Conservation (phyloP, 139 green algal genomes). For the Diplosphaera chodatii region DNA sequence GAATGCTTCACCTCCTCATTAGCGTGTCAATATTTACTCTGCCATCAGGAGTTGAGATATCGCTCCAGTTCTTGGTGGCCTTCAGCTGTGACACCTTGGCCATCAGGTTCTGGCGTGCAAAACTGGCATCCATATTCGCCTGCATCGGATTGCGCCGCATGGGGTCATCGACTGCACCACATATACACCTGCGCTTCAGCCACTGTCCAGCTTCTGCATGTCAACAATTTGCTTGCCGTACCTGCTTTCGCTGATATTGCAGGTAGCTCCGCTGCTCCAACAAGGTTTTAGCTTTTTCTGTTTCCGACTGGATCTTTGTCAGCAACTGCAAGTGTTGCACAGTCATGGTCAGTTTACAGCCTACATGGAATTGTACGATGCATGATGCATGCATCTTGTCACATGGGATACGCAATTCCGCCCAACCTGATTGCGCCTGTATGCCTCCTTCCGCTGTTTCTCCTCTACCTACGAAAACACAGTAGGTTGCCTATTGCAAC, state of each 20-base stretch:
- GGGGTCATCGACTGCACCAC: not conserved
- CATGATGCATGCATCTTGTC: no score
- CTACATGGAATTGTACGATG: no score
- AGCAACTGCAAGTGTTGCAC: slow-evolving; percentile 10
- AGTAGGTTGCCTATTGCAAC: no score
- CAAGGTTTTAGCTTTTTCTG: slow-evolving; percentile 31
- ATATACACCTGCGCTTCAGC: no score
- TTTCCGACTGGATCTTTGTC: slow-evolving; percentile 37
- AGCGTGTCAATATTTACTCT: not conserved
- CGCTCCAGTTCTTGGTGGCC: slow-evolving; percentile 24
- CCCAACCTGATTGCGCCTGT: no score
- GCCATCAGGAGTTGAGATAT: not conserved
- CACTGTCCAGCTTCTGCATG: no score
- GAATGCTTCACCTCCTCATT: not conserved
- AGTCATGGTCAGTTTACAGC: slow-evolving; percentile 61
- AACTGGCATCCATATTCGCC: slow-evolving; percentile 68
- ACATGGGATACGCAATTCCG: no score
- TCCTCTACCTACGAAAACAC: no score
- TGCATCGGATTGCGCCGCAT: not conserved
- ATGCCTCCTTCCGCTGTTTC: no score
- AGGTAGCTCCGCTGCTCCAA: slow-evolving; percentile 39
- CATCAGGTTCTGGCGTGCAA: slow-evolving; percentile 61
- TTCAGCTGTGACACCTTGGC: slow-evolving; percentile 12
- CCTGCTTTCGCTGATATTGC: slow-evolving; percentile 58
- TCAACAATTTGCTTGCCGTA: no score